These are phyloP conservation scores for Coemansia sp. DNA, from an alignment of 192 early-diverging fungal genomes.

Conservation along the genomic window DNA sequence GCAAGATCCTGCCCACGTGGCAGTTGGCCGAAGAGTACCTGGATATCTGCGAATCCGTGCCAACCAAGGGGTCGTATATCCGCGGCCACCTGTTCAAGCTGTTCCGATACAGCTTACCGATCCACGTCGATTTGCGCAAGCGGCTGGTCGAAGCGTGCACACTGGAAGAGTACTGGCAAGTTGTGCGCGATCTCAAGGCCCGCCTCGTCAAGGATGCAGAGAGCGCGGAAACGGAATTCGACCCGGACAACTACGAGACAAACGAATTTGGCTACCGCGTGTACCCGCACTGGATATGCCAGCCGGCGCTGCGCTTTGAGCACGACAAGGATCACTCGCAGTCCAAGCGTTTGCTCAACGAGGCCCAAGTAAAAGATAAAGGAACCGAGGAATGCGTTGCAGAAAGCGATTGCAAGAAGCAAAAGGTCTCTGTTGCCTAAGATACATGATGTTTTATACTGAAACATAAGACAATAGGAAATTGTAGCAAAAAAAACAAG, in stretches of 20 bases:
- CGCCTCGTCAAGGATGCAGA: conserved; percentile 30
- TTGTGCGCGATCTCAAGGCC: conserved; percentile 56
- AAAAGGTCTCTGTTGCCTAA: conserved; percentile 14
- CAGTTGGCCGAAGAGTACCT: conserved; percentile 88
- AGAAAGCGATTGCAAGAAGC: conserved; percentile 17
- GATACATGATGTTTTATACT: too few relatives aligned
- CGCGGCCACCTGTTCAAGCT: conserved; percentile 95
- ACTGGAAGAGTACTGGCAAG: conserved; percentile 61
- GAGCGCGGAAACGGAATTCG: conserved; percentile 16
- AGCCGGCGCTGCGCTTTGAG: conserved; percentile 61
- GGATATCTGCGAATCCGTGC: conserved; percentile 72
- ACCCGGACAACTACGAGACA: conserved; percentile 22
- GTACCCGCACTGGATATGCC: conserved; percentile 65
- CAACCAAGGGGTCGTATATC: conserved; percentile 69
- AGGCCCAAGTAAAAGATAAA: conserved; percentile 13
- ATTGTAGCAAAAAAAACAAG: too few relatives aligned
- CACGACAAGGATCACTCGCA: conserved; percentile 49
- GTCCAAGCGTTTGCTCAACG: conserved; percentile 51
- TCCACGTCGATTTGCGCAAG: conserved; percentile 80
- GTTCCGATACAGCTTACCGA: conserved; percentile 72
- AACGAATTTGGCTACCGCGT: conserved; percentile 57
- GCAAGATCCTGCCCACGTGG: conserved; percentile 68
- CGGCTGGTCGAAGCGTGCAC: conserved; percentile 64
- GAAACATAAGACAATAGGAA: too few relatives aligned
- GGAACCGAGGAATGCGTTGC: neutral